These are phyloP conservation scores for Penicillium nordicum DNA, from an alignment of 2,329 filamentous ascomycete species.

Conservation along the genomic window DNA sequence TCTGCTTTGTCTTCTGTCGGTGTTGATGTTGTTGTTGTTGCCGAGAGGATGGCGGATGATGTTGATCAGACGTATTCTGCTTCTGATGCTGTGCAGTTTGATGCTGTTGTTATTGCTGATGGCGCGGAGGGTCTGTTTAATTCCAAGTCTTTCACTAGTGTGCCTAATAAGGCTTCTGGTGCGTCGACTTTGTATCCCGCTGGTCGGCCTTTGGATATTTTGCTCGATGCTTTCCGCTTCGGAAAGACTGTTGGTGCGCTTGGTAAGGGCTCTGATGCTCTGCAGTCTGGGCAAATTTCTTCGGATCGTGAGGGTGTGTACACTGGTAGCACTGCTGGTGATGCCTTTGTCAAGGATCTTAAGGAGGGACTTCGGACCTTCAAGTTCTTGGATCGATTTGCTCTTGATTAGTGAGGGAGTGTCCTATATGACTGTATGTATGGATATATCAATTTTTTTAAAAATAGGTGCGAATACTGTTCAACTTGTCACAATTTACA, in stretches of 20 bases:
- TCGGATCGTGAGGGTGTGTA: slow-evolving; percentile 37
- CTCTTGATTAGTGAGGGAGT: slow-evolving; percentile 31
- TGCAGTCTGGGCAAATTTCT: slow-evolving; percentile 47
- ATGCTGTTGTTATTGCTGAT: slow-evolving; percentile 55
- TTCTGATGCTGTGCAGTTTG: slow-evolving; percentile 52
- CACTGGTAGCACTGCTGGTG: slow-evolving; percentile 30
- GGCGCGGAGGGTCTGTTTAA: slow-evolving; percentile 55
- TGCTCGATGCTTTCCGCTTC: slow-evolving; percentile 62
- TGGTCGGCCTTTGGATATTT: slow-evolving; percentile 61
- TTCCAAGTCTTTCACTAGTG: slow-evolving; percentile 16
- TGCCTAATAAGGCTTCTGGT: slow-evolving; percentile 27
- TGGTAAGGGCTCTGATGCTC: slow-evolving; percentile 44
- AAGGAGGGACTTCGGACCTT: slow-evolving; percentile 60
- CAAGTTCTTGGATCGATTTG: slow-evolving; percentile 64
- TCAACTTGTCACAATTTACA: background rate
- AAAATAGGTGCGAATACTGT: background rate
- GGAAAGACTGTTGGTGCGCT: slow-evolving; percentile 67
- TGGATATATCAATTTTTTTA: background rate
- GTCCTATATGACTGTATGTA: background rate
- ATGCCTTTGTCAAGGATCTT: slow-evolving; percentile 46
- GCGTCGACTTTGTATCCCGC: slow-evolving; percentile 61
- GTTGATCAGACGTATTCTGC: slow-evolving; percentile 64
- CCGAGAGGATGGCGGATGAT: slow-evolving; percentile 53
- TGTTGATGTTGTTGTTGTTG: slow-evolving; percentile 59
- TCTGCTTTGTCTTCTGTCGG: slow-evolving; percentile 40